Percentiles rank a stretch among this genome's conserved stretches.
These are phyloP conservation scores for Fusarium guadeloupense DNA, from an alignment of 2,329 filamentous ascomycete species.

Conservation along the genomic window DNA sequence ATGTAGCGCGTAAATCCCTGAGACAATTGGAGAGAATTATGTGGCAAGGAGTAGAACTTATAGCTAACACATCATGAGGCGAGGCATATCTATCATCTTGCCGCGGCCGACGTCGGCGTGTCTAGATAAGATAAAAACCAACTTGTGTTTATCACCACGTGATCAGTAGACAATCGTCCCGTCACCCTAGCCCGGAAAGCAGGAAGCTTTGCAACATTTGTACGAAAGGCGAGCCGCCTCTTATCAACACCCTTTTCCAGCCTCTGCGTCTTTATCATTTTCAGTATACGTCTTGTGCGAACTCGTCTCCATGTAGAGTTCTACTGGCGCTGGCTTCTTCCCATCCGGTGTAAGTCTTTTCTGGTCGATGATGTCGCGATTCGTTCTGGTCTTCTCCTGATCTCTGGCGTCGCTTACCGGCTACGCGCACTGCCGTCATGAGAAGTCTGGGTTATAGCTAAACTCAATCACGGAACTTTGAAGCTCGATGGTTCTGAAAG, in stretches of 20 bases:
- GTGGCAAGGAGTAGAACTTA: too few relatives aligned
- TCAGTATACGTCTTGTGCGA: constrained; percentile 24
- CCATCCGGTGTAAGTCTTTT: constrained; percentile 49
- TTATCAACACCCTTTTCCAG: constrained; percentile 28
- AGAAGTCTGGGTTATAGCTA: background rate
- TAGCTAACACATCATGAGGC: background rate
- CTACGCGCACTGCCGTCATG: constrained; percentile 5
- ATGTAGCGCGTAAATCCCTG: background rate
- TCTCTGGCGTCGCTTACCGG: constrained; percentile 26
- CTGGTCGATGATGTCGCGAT: constrained; percentile 42
- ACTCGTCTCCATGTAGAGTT: constrained; percentile 51
- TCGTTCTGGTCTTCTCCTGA: constrained; percentile 38
- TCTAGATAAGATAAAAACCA: constrained; percentile 20
- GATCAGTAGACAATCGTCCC: constrained; percentile 47
- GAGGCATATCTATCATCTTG: background rate
- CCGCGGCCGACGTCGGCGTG: constrained; percentile 32
- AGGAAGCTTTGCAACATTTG: constrained; percentile 51
- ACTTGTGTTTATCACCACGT: constrained; percentile 48
- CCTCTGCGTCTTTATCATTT: constrained; percentile 23
- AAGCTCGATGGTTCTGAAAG: background rate
- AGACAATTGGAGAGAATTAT: too few relatives aligned
- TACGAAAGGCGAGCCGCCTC: constrained; percentile 40
- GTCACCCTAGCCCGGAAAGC: constrained; percentile 45
- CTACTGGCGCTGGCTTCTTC: constrained; percentile 45
- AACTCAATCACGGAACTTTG: background rate